These are phyloP conservation scores for Luvunga scandens DNA, from an alignment of 345 rosid species.

Conservation along the genomic window DNA sequence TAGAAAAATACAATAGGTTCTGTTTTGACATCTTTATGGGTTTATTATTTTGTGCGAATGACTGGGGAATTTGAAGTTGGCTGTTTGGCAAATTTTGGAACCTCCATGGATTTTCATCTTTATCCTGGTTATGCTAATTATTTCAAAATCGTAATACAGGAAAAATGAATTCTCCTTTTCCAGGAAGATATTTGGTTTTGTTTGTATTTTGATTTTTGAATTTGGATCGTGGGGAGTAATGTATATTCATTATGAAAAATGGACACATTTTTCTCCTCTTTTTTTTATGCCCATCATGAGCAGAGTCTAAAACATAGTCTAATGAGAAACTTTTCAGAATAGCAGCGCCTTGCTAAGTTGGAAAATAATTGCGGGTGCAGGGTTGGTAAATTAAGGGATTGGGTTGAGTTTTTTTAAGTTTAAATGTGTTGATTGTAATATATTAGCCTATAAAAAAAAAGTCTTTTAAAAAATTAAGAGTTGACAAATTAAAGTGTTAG, in stretches of 20 bases:
- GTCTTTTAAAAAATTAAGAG: too few relatives aligned
- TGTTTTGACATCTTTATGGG: background rate
- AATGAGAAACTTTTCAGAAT: background rate
- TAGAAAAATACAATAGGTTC: background rate
- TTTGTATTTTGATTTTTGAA: background rate
- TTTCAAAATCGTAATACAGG: too few relatives aligned
- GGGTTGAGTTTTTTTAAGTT: too few relatives aligned
- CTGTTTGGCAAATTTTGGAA: background rate
- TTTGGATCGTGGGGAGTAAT: conserved; percentile 2
- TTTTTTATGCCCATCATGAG: background rate
- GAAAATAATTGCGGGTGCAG: background rate
- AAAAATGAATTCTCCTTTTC: too few relatives aligned
- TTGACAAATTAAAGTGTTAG: too few relatives aligned
- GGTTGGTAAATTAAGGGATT: too few relatives aligned
- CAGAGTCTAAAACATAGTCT: background rate
- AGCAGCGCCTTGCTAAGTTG: background rate
- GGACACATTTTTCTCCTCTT: background rate
- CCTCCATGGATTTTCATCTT: background rate
- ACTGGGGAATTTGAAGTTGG: background rate
- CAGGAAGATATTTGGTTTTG: background rate
- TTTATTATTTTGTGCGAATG: background rate
- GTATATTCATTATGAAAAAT: background rate
- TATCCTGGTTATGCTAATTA: too few relatives aligned
- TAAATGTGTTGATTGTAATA: too few relatives aligned
- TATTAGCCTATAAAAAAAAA: too few relatives aligned